phyloP scores from a whole-genome alignment of 2,329 filamentous ascomycete genomes.

The Didymosphaeria variabile region DNA sequence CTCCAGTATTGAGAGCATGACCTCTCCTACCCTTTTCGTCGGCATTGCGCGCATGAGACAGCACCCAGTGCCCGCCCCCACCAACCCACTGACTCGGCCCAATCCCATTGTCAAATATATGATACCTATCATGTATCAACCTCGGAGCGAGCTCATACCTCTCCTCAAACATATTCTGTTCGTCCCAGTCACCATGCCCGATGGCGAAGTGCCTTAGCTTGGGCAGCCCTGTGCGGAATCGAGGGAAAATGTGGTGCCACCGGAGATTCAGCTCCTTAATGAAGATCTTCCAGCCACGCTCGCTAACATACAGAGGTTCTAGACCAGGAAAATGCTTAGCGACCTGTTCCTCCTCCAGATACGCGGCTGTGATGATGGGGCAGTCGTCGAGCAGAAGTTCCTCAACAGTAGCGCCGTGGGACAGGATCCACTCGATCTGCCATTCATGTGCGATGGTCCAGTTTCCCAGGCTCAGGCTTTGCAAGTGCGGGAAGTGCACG shows the following conservation, averaged over 20 bases:
- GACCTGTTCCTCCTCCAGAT: constrained; percentile 13
- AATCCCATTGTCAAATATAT: constrained; percentile 15
- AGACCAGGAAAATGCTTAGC: constrained; percentile 14
- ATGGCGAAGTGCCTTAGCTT: constrained; percentile 22
- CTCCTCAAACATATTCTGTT: constrained; percentile 19
- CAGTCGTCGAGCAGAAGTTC: constrained; percentile 58
- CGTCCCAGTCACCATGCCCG: constrained; percentile 13
- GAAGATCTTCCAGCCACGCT: not conserved
- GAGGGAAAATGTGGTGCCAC: constrained; percentile 22
- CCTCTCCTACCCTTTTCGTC: not conserved
- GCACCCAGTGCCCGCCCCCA: not conserved
- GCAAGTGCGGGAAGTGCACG: constrained; percentile 54
- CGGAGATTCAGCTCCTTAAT: constrained; percentile 20
- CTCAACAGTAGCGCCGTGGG: constrained; percentile 49
- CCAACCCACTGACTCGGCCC: constrained; percentile 15
- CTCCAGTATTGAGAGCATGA: not conserved
- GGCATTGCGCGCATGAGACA: not conserved
- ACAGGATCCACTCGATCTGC: constrained; percentile 59
- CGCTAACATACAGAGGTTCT: not conserved
- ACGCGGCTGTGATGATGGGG: constrained; percentile 38
- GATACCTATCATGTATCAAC: constrained; percentile 9
- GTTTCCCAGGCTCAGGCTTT: constrained; percentile 52
- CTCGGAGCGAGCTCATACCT: constrained; percentile 13
- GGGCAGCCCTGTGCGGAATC: constrained; percentile 18
- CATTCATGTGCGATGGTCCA: constrained; percentile 56